Conservation (phyloP, 2,329 filamentous ascomycete species). For the Pestalotiopsis fici region DNA sequence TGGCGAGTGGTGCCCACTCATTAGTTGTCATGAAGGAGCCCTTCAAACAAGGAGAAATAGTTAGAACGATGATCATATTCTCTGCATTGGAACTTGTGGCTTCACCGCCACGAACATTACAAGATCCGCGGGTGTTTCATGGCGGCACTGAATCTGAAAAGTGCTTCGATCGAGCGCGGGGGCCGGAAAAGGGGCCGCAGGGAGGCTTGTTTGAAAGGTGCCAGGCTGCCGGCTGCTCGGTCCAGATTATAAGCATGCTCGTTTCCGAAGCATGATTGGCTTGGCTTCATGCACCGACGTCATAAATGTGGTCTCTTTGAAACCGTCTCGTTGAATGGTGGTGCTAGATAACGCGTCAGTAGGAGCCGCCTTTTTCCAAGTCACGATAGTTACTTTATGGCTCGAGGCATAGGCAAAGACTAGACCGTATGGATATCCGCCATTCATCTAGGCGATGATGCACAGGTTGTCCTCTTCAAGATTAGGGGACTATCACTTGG, state of each 20-base stretch:
- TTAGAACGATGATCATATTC: background rate
- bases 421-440: background rate
- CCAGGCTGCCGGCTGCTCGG: background rate
- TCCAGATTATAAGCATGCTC: background rate
- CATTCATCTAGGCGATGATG: background rate
- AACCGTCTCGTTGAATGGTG: background rate
- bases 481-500: no score
- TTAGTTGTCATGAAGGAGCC: background rate
- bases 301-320: background rate
- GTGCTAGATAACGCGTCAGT: background rate
- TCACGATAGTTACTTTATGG: background rate
- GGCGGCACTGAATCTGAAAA: no score
- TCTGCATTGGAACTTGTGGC: background rate
- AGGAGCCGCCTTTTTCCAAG: background rate
- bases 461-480: no score
- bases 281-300: background rate
- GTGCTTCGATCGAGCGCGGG: background rate
- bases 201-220: background rate
- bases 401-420: background rate
- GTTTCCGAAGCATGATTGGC: background rate
- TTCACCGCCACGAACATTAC: no score
- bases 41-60: background rate
- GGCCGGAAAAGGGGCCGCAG: background rate
- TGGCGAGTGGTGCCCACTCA: background rate
- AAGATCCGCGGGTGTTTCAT: no score